Conservation (phyloP, 179 eudicot genomes). For the Patellifolia procumbens region DNA sequence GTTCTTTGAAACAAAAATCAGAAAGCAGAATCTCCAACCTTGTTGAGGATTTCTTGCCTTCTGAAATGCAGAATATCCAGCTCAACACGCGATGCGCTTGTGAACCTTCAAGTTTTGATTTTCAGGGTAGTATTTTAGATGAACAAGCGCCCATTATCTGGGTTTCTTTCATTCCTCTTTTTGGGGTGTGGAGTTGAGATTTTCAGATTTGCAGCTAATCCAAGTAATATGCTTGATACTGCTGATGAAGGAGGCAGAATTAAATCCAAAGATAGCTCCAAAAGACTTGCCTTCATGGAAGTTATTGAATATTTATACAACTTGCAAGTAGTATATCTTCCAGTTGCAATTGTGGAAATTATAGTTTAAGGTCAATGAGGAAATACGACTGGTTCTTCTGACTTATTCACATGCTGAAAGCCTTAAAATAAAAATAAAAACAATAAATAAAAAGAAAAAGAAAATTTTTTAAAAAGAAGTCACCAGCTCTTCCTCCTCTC, state of each 20-base stretch:
- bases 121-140: neutral
- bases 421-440: neutral
- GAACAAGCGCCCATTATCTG: slow-evolving; percentile 7
- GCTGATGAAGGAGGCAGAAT: neutral
- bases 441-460: too few species aligned
- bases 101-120: too few species aligned
- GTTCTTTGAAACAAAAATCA: neutral
- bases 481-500: too few species aligned
- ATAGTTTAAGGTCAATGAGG: neutral
- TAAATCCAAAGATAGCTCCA: slow-evolving; percentile 4
- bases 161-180: too few species aligned
- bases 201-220: too few species aligned
- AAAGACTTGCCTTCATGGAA: neutral
- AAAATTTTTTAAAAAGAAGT: too few species aligned
- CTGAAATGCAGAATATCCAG: too few species aligned
- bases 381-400: slow-evolving; percentile 17
- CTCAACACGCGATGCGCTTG: too few species aligned
- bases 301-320: neutral
- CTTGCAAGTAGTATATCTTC: neutral
- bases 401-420: slow-evolving; percentile 2
- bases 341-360: neutral
- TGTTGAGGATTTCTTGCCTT: too few species aligned
- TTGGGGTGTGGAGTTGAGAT: too few species aligned
- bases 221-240: neutral
- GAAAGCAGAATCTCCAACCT: slow-evolving; percentile 1